Evolutionary conservation across 2,329 filamentous ascomycete species (phyloP).

Genomic region (Chalara sp.): DNA sequence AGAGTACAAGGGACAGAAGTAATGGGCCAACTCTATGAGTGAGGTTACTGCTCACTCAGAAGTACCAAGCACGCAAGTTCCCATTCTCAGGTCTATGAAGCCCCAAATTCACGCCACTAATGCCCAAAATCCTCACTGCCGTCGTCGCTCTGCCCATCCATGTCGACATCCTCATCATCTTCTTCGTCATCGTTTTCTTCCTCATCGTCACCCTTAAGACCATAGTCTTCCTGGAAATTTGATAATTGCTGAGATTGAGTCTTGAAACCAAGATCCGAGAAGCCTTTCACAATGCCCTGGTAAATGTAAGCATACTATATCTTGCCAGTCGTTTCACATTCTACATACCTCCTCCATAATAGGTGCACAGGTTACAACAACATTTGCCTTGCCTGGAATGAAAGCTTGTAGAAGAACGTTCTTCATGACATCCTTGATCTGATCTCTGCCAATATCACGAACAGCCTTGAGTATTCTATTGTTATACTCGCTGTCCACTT

Average conservation of each 20-base stretch:
- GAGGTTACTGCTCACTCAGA: too few relatives aligned
- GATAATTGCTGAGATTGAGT: constrained; percentile 67
- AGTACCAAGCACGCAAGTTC: background rate
- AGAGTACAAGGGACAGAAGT: too few relatives aligned
- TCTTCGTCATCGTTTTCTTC: constrained; percentile 19
- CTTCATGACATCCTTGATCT: constrained; percentile 68
- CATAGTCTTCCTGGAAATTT: constrained; percentile 86
- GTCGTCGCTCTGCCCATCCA: background rate
- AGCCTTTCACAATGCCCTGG: constrained; percentile 68
- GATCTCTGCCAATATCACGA: constrained; percentile 64
- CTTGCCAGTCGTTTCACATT: background rate
- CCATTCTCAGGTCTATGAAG: background rate
- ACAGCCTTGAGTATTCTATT: constrained; percentile 71
- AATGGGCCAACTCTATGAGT: too few relatives aligned
- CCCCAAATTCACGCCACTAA: background rate
- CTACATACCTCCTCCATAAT: constrained; percentile 73
- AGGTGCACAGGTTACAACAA: constrained; percentile 82
- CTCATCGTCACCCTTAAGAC: constrained; percentile 48
- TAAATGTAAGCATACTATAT: constrained; percentile 3
- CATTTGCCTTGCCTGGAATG: constrained; percentile 69
- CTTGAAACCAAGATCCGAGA: constrained; percentile 71
- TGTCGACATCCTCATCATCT: constrained; percentile 9
- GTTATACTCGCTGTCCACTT: constrained; percentile 70
- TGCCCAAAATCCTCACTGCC: background rate
- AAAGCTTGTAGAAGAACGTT: constrained; percentile 77